Conservation (phyloP, 179 eudicot genomes). For the Spinacia oleracea region DNA sequence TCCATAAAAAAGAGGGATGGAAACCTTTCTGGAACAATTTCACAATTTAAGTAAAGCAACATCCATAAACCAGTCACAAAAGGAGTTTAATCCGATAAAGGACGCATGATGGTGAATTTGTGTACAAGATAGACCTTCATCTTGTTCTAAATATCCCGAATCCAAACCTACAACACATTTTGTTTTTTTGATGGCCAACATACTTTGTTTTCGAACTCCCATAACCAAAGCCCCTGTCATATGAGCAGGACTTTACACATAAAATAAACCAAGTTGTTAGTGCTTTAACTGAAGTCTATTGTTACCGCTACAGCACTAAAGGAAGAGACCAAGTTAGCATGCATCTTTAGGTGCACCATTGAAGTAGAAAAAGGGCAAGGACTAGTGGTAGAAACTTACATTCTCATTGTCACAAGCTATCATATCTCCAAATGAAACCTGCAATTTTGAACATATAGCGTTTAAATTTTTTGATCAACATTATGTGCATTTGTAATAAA, state of each 20-base stretch:
- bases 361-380: background rate
- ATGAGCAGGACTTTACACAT: background rate
- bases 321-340: constrained; percentile 1
- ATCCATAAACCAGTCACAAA: background rate
- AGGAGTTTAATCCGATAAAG: background rate
- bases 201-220: background rate
- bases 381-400: constrained; percentile 44
- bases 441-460: constrained; percentile 29
- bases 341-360: background rate
- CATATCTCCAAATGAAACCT: constrained; percentile 99
- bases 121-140: background rate
- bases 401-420: constrained; percentile 98
- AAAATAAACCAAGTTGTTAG: background rate
- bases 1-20: background rate
- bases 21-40: background rate
- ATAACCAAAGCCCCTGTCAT: background rate
- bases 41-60: background rate
- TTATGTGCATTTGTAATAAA: background rate
- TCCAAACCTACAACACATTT: background rate
- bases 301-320: background rate
- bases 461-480: background rate
- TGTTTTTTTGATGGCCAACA: background rate
- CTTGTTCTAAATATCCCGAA: background rate
- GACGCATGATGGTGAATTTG: background rate
- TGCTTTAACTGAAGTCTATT: background rate